Base-by-base conservation (phyloP, 2,329 filamentous ascomycete species). In the Lecanicillium sp. region DNA sequence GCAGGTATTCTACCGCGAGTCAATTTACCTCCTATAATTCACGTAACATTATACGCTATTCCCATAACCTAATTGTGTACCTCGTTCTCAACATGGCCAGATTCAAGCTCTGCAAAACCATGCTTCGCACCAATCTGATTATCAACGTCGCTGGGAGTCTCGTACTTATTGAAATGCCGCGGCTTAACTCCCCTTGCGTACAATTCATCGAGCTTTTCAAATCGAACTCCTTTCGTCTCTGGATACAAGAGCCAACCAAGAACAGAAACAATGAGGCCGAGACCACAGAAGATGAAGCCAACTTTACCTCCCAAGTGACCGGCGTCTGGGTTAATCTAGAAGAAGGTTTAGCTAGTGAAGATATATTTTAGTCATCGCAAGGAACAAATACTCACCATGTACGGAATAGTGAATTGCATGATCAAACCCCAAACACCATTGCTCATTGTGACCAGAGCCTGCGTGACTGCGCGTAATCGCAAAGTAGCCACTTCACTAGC, bases 401-500 rank as follows among this genome's bases (percentile, higher is more conserved):
- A 60, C 2, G 57, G 57, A n/a, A 52, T 45, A 2, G 51, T 51
- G 37, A 59, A 60, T 15, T 53, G 50, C 45, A 59, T 55, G 31
- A 59, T 47, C 12, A 54, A 48, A 2, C 55, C 56, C 51, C 49
- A 51, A 8, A 49, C 34, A 2, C 43, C 46, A 27, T 57, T 52
- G 19, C 43, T 51, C 28, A 59, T 52, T 7, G 52, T 58, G 9
- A 57, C 45, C 5, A 58, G 44, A 9, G 44, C 52, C 38, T 55
- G 56, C 12, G 56, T 58, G 1, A 47, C 44, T 20, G 53, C 47
- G 12, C 59, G 45, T 7, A 63, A 49, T 12, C 52, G 49, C 39
- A 55, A 41, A 2, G 58, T 58, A 9, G 59, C 48, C 36, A 62
- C 47, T 41, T 63, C 59, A 9, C 54, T 55, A 9, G 56, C 58